Percentiles rank a stretch among this genome's conserved stretches.
Conservation (phyloP, 768 basidiomycete genomes). For the Saitozyma sp. region DNA sequence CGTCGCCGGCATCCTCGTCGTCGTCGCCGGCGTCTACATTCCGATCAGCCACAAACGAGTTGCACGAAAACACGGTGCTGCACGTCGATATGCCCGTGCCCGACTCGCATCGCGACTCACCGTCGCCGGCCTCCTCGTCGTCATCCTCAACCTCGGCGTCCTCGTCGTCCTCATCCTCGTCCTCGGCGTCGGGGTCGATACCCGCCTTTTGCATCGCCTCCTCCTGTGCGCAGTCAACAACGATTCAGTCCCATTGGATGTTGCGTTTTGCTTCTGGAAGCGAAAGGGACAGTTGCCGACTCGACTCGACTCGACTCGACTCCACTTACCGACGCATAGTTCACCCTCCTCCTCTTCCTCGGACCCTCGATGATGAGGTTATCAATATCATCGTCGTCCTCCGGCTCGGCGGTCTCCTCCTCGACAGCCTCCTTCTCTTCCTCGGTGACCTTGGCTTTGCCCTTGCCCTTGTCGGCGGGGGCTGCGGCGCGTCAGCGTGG, state of each 20-base stretch:
- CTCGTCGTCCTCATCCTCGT: conserved; percentile 65
- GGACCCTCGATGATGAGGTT: conserved; percentile 20
- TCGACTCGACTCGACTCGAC: conserved; percentile 16
- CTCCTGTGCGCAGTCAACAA: conserved; percentile 36
- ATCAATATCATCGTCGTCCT: conserved; percentile 59
- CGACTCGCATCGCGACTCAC: neutral
- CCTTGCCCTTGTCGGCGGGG: conserved; percentile 27
- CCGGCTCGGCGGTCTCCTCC: conserved; percentile 39
- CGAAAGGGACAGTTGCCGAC: conserved; percentile 20
- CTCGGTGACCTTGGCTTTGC: conserved; percentile 19
- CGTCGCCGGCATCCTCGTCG: conserved; percentile 53
- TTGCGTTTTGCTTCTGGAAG: conserved; percentile 6
- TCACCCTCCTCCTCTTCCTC: conserved; percentile 53
- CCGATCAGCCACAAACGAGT: too few species aligned
- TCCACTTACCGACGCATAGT: conserved; percentile 43
- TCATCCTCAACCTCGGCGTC: conserved; percentile 54
- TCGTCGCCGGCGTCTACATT: conserved; percentile 14
- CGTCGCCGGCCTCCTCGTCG: conserved; percentile 36
- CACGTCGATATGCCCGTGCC: neutral
- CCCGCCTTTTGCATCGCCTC: conserved; percentile 35
- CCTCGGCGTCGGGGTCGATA: conserved; percentile 42
- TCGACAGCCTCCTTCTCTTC: conserved; percentile 25
- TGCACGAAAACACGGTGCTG: too few species aligned
- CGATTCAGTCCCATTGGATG: conserved; percentile 24
- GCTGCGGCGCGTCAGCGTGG: neutral